Conservation (phyloP, 1,139 yeast species). For the Zygosaccharomyces sapae region DNA sequence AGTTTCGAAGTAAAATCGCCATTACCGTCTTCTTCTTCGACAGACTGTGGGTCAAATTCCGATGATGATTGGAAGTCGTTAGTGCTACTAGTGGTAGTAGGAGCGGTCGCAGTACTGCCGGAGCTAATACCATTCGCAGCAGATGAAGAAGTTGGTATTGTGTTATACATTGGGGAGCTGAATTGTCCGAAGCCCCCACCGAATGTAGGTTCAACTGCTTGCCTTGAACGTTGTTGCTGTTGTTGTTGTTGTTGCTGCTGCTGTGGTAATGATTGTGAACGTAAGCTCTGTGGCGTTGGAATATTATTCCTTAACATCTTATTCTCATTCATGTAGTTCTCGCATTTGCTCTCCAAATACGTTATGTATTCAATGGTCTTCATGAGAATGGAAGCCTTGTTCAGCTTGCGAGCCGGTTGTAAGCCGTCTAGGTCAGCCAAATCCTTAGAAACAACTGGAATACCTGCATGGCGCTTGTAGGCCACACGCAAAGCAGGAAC, state of each 20-base stretch:
- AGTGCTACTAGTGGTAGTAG: constrained; percentile 20
- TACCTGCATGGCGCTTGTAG: constrained; percentile 36
- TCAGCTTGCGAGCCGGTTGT: constrained; percentile 79
- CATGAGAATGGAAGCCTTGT: constrained; percentile 81
- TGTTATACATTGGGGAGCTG: constrained; percentile 3
- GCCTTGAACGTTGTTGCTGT: constrained; percentile 12
- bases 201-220: neutral
- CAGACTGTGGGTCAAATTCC: neutral
- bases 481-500: constrained; percentile 57
- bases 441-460: constrained; percentile 35
- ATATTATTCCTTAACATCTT: constrained; percentile 42
- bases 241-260: too few species aligned
- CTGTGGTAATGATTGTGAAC: constrained; percentile 9
- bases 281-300: constrained; percentile 21
- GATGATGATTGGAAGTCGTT: constrained; percentile 11
- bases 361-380: constrained; percentile 88
- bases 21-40: constrained; percentile 25
- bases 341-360: constrained; percentile 73
- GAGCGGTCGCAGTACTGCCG: constrained; percentile 1
- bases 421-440: constrained; percentile 64
- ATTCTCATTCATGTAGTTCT: constrained; percentile 52
- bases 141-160: constrained; percentile 5
- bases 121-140: neutral
- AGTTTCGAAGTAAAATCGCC: constrained; percentile 29
- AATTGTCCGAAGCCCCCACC: constrained; percentile 2